Evolutionary conservation across 768 basidiomycete genomes (phyloP).

Genomic region (Leccinum sublutescens): DNA sequence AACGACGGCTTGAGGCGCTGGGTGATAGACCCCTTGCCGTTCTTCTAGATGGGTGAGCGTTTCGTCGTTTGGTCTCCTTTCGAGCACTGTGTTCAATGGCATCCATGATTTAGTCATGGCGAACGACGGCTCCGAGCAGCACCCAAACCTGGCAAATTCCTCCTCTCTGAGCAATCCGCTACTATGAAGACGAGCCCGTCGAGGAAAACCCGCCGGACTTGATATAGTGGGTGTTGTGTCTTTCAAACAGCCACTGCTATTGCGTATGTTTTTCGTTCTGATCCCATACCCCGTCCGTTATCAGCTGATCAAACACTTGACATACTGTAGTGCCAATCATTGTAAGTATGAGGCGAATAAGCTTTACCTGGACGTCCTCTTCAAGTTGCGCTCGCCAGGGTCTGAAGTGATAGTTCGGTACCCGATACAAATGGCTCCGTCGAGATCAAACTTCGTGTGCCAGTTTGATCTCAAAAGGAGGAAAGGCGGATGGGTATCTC

Average conservation of each 20-base stretch:
- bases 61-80: neutral
- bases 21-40: neutral
- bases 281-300: neutral
- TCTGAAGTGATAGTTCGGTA: constrained; percentile 23
- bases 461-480: constrained; percentile 8
- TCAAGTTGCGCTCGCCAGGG: constrained; percentile 20
- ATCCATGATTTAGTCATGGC: constrained; percentile 1
- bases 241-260: neutral
- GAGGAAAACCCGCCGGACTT: constrained; percentile 13
- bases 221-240: constrained; percentile 16
- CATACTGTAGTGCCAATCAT: constrained; percentile 8
- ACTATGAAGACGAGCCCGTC: constrained; percentile 1
- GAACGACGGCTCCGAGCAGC: constrained; percentile 4
- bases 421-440: constrained; percentile 14
- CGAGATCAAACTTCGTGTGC: constrained; percentile 11
- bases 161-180: neutral
- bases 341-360: constrained; percentile 13
- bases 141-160: constrained; percentile 8
- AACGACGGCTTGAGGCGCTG: constrained; percentile 3
- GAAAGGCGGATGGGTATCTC: constrained; percentile 7
- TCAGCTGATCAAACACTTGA: neutral
- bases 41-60: constrained; percentile 13
- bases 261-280: constrained; percentile 13
- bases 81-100: neutral
- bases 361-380: constrained; percentile 14